These are phyloP conservation scores for Cryptococcus sp. DNA, from an alignment of 1,284 basidiomycete genomes.

Conservation along the genomic window DNA sequence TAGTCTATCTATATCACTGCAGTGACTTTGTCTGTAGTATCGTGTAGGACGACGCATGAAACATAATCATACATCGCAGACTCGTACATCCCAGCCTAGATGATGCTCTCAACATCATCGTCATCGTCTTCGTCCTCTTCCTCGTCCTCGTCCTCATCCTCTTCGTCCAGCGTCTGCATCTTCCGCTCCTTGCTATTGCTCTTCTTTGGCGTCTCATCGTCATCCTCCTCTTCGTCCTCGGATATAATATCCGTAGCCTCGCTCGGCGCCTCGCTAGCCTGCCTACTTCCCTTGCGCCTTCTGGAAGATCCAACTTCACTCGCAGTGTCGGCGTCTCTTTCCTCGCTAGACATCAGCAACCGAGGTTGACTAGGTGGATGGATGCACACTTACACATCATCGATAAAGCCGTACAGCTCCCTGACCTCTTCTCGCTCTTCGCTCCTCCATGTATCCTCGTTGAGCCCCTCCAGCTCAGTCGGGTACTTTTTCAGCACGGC, in stretches of 20 bases:
- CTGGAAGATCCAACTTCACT: conserved; percentile 15
- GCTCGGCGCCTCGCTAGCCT: conserved; percentile 2
- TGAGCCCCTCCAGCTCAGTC: conserved; percentile 58
- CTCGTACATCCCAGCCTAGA: too few relatives aligned
- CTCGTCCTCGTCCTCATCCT: conserved; percentile 20
- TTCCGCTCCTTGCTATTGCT: conserved; percentile 9
- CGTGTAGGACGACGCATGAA: too few relatives aligned
- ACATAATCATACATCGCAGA: too few relatives aligned
- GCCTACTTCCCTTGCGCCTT: conserved; percentile 2
- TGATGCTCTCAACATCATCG: conserved; percentile 23
- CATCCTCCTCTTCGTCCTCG: conserved; percentile 10
- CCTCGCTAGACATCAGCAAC: conserved; percentile 9
- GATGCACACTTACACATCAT: conserved; percentile 39
- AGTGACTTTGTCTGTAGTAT: too few relatives aligned
- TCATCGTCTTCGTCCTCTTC: too few relatives aligned
- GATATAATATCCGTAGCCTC: not conserved
- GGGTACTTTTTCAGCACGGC: conserved; percentile 57
- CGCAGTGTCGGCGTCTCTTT: conserved; percentile 15
- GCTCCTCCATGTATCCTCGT: conserved; percentile 54
- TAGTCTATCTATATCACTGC: too few relatives aligned
- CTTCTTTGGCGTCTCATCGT: conserved; percentile 1
- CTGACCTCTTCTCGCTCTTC: conserved; percentile 23
- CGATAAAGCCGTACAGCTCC: conserved; percentile 40
- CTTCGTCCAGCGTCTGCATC: conserved; percentile 12
- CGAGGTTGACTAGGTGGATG: not conserved